A percentile compares a stretch with the other conserved stretches of the same genome.
These are phyloP conservation scores for Zygnema circumcarinatum DNA, from an alignment of 139 green algal genomes.

Conservation along the genomic window DNA sequence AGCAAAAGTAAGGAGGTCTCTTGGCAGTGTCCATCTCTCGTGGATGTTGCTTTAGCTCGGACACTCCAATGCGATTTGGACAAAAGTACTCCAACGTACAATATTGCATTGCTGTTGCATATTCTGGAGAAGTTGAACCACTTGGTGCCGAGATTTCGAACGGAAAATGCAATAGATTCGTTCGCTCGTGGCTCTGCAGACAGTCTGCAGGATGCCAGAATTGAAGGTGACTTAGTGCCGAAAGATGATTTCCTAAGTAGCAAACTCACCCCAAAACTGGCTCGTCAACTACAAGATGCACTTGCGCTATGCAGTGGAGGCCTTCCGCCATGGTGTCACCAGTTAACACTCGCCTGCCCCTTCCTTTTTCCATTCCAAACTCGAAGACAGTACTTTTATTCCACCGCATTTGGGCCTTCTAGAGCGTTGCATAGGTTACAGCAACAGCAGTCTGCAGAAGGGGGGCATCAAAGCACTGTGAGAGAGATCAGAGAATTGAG, in stretches of 20 bases:
- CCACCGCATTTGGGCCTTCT: conserved; percentile 84
- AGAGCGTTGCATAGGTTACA: conserved; percentile 89
- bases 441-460: conserved; percentile 74
- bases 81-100: conserved; percentile 33
- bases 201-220: conserved; percentile 41
- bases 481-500: conserved; percentile 73
- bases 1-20: neutral
- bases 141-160: conserved; percentile 45
- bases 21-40: conserved; percentile 31
- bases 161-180: conserved; percentile 4
- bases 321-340: conserved; percentile 82
- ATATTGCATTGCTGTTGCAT: conserved; percentile 74
- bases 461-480: neutral
- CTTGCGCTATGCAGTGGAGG: conserved; percentile 84
- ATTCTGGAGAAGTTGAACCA: conserved; percentile 77
- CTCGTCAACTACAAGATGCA: conserved; percentile 85
- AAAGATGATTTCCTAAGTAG: conserved; percentile 79
- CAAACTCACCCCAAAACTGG: conserved; percentile 90
- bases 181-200: neutral
- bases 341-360: conserved; percentile 69
- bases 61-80: conserved; percentile 40
- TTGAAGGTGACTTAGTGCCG: conserved; percentile 20
- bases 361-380: conserved; percentile 93
- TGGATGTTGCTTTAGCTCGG: conserved; percentile 5
- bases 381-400: conserved; percentile 83